A percentile compares a stretch with the other conserved stretches of the same genome.
phyloP scores from a whole-genome alignment of 2,329 filamentous ascomycete genomes.

The Colletotrichum sp. region DNA sequence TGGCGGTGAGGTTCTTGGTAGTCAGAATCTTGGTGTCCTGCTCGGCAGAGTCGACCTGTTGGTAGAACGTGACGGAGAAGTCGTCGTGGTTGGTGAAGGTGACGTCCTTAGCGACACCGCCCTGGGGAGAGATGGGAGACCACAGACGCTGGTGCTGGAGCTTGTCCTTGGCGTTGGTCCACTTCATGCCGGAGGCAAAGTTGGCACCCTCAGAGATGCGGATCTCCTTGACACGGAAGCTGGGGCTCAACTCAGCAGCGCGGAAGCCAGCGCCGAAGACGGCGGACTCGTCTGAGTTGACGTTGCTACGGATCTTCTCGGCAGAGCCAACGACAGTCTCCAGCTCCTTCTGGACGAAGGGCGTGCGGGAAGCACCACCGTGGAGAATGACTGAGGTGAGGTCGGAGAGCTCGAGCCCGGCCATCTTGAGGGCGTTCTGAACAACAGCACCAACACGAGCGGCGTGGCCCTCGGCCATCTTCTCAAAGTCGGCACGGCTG shows the following conservation, averaged over 20 bases:
- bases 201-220: slow-evolving; percentile 76
- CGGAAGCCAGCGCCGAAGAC: slow-evolving; percentile 96
- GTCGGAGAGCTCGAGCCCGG: slow-evolving; percentile 75
- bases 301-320: slow-evolving; percentile 87
- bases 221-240: slow-evolving; percentile 98
- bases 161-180: slow-evolving; percentile 71
- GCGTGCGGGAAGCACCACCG: slow-evolving; percentile 87
- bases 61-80: slow-evolving; percentile 80
- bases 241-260: slow-evolving; percentile 88
- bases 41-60: slow-evolving; percentile 67
- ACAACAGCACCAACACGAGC: slow-evolving; percentile 73
- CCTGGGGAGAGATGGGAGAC: slow-evolving; percentile 76
- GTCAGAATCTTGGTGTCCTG: slow-evolving; percentile 69
- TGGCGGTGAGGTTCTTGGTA: slow-evolving; percentile 86
- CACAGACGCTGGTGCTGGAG: slow-evolving; percentile 83
- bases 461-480: slow-evolving; percentile 71
- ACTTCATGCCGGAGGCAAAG: slow-evolving; percentile 79
- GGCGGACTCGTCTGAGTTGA: slow-evolving; percentile 96
- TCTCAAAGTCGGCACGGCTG: slow-evolving; percentile 79
- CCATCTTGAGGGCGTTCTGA: slow-evolving; percentile 74
- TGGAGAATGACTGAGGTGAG: slow-evolving; percentile 92
- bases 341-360: slow-evolving; percentile 90
- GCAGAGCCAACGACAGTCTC: slow-evolving; percentile 74
- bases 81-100: slow-evolving; percentile 84
- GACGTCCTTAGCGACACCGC: slow-evolving; percentile 80